Base-by-base conservation (phyloP, 176 grass and related monocot species). In the Eragrostis nindensis region DNA sequence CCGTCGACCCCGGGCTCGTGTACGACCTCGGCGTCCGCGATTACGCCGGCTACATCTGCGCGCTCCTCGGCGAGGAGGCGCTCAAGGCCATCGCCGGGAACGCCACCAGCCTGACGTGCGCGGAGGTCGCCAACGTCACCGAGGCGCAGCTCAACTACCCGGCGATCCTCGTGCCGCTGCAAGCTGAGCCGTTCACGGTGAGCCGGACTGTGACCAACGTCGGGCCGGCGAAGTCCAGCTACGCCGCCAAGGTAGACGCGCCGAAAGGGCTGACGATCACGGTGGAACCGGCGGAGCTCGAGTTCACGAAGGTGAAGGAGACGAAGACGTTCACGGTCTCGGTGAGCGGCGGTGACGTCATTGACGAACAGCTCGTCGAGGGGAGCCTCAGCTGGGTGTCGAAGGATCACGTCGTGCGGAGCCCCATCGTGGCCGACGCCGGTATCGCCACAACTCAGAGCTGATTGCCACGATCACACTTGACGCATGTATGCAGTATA, bases 141-240 rank as follows among this genome's bases (percentile, higher is more conserved):
- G 82, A 66, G 59, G 81, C 77, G 18, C 61, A 84, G 73, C 78
- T 93, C 19, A 93, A 93, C 78, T 90, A 90, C 48, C 91, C 91
- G 24, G 80, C 82, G 55, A 87, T 93, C 15, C 5, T 78, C 18
- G 91, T 83, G 63, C 76, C 76, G 0, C 57, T 82, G 12, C 70
- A n/a, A 6, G 14, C n/a, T 0, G 50, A 56, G 36, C 52, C 55
- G 22, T 55, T 83, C 38, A 76, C 43, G n/a, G 83, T 80, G 62
- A 67, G 62, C 43, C 79, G 86, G 27, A 86, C 86, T 55, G 90
- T 68, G 70, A 89, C 70, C 0, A 89, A 92, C 63, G 90, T 92
- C 0, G 90, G 86, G 29, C 86, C 71, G 19, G 66, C 75, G 25
- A 71, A 5, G 8, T 86, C 86, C 11, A 70, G 0, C 19, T 92